Base-by-base conservation (phyloP, 2,329 filamentous ascomycete genomes). In the Venturia pyrina region DNA sequence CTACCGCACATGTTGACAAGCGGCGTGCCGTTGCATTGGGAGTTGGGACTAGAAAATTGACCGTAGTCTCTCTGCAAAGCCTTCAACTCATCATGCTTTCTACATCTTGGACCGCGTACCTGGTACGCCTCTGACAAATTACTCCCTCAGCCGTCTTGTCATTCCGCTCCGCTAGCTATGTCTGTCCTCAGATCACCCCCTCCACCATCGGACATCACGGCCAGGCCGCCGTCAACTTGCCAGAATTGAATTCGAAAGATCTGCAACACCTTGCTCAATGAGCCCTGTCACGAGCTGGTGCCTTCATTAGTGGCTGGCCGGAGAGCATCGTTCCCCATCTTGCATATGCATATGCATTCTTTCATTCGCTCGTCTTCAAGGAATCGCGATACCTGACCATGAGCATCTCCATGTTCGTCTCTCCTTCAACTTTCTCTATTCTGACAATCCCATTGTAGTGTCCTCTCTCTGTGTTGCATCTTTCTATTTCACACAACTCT, bases 291-390 rank as follows among this genome's bases (percentile, higher is more conserved):
- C 7, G 32, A 32, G 48, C 48, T 28, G 21, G 21, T 6, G 21
- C 53, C 13, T 28, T 37, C 5, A 19, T 19, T 59, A n/a, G 53
- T 59, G 53, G 53, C 53, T 59, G 53, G 28, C 53, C 37, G 53
- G 37, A 40, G 32, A 24, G 17, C 24, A 57, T 57, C 50, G 13
- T 57, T 57, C 10, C 50, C 50, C 28, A 34, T 34, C 50, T 57
- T 37, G 50, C 50, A 57, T 57, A 57, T 57, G 50, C 50, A 34
- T 57, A 57, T 57, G 32, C 53, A 59, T 59, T 32, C 24, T 21
- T 19, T 13, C 4, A 37, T 19, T 57, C 15, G 15, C n/a, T 37
- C 28, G 4, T 59, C 32, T 10, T 32, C 32, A n/a, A 13, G 32
- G 24, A 37, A 59, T 37, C 37, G 32, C 28, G 1, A n/a, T 59